A percentile compares a stretch with the other conserved stretches of the same genome.
Conservation (phyloP, 352 stramenopile species). For the Pythium periplocum region DNA sequence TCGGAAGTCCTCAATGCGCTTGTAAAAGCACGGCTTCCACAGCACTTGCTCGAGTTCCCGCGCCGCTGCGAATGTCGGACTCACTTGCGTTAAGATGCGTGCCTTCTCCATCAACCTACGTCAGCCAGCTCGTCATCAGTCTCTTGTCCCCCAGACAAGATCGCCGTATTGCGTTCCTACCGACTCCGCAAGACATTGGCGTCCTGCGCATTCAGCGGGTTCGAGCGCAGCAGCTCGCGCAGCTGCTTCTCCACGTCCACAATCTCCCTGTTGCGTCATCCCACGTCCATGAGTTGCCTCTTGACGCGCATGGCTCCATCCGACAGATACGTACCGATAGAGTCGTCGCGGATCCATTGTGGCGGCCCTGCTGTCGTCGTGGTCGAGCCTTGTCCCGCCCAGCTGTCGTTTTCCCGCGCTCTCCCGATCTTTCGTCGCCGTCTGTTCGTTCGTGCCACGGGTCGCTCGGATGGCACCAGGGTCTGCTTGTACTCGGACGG, state of each 20-base stretch:
- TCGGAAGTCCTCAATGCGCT: conserved; percentile 87
- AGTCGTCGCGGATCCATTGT: conserved; percentile 24
- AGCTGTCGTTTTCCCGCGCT: no score
- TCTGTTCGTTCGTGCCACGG: no score
- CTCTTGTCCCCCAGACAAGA: no score
- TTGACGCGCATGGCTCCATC: neutral
- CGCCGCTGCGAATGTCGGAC: conserved; percentile 45
- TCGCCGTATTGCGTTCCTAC: conserved; percentile 6
- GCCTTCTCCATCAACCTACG: conserved; percentile 48
- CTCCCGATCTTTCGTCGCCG: no score
- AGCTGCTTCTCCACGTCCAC: conserved; percentile 67
- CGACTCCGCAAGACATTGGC: conserved; percentile 48
- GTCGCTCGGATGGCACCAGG: no score
- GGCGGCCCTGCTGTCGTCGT: neutral
- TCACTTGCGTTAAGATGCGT: conserved; percentile 30
- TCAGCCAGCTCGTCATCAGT: no score
- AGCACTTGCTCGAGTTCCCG: conserved; percentile 80
- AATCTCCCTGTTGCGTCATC: conserved; percentile 43
- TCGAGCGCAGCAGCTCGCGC: conserved; percentile 59
- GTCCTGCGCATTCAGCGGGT: conserved; percentile 53
- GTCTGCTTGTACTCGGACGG: no score
- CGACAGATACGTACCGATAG: conserved; percentile 23
- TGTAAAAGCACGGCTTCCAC: conserved; percentile 91
- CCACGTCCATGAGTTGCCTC: neutral
- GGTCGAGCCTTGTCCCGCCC: no score